Evolutionary conservation across 352 stramenopile species (phyloP).

Genomic region (Phytophthora boehmeriae): DNA sequence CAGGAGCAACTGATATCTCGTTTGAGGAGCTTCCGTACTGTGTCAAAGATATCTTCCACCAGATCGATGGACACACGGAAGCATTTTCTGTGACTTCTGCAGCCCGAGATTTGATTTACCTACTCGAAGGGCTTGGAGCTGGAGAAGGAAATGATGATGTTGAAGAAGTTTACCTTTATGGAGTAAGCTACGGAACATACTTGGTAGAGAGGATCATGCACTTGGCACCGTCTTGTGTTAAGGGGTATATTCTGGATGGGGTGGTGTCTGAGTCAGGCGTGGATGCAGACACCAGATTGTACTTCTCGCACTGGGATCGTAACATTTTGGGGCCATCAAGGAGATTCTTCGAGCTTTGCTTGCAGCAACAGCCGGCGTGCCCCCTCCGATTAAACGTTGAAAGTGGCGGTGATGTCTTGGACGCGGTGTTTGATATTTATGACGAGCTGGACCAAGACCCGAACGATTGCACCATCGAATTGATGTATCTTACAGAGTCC

Average conservation of each 20-base stretch:
- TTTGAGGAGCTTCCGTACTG: conserved; percentile 36
- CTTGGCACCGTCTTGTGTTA: conserved; percentile 38
- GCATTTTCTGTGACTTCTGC: conserved; percentile 59
- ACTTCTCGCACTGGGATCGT: conserved; percentile 43
- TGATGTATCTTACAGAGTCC: conserved; percentile 6
- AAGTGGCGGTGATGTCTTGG: conserved; percentile 19
- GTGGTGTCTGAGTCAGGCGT: conserved; percentile 37
- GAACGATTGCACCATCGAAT: conserved; percentile 24
- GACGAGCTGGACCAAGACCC: conserved; percentile 34
- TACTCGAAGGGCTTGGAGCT: conserved; percentile 21
- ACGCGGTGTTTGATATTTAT: conserved; percentile 37
- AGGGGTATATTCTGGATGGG: conserved; percentile 60
- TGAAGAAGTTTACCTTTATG: conserved; percentile 50
- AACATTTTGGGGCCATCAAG: conserved; percentile 30
- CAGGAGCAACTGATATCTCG: conserved; percentile 3
- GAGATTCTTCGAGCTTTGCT: conserved; percentile 37
- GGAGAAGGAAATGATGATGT: conserved; percentile 10
- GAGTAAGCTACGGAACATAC: conserved; percentile 62
- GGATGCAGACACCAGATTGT: conserved; percentile 17
- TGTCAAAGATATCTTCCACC: conserved; percentile 26
- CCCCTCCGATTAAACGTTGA: conserved; percentile 26
- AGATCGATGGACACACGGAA: conserved; percentile 26
- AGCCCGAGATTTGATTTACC: conserved; percentile 39
- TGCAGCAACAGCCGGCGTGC: conserved; percentile 20
- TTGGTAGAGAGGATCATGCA: conserved; percentile 62